Conservation (phyloP, 2,329 filamentous ascomycete species). For the Moelleriella libera region DNA sequence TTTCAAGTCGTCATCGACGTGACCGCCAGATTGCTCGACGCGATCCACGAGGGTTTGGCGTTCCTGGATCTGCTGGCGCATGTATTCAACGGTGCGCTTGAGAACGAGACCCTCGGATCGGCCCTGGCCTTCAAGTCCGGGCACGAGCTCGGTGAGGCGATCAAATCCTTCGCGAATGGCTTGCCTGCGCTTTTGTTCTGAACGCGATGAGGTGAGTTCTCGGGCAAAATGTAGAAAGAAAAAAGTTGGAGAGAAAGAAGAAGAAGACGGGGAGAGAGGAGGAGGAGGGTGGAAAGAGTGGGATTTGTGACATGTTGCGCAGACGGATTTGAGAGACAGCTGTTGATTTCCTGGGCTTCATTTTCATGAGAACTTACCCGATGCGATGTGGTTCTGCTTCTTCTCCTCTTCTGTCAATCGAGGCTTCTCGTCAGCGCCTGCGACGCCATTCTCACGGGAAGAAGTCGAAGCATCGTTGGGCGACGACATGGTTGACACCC, state of each 20-base stretch:
- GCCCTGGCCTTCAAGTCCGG: conserved; percentile 68
- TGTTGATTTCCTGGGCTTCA: neutral
- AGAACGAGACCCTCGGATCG: conserved; percentile 79
- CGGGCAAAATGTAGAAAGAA: neutral
- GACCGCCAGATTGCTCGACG: conserved; percentile 44
- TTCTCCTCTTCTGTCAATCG: conserved; percentile 39
- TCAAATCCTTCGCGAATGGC: conserved; percentile 79
- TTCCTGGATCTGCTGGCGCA: conserved; percentile 44
- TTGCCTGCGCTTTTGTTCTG: conserved; percentile 30
- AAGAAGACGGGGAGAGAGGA: no score
- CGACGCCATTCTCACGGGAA: conserved; percentile 7
- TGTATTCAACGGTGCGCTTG: conserved; percentile 52
- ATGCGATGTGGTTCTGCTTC: conserved; percentile 41
- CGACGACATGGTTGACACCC: conserved; percentile 5
- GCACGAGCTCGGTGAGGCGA: conserved; percentile 64
- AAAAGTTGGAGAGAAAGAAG: neutral
- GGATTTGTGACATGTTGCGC: no score
- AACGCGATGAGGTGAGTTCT: neutral
- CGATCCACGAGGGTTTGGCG: conserved; percentile 41
- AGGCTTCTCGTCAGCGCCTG: conserved; percentile 29
- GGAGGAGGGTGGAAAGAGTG: no score
- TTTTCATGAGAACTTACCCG: conserved; percentile 21
- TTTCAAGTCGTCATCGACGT: conserved; percentile 33
- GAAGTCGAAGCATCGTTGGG: conserved; percentile 7
- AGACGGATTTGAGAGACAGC: neutral